Evolutionary conservation across 192 early-diverging fungal species (phyloP).

Genomic region (Podila verticillata): DNA sequence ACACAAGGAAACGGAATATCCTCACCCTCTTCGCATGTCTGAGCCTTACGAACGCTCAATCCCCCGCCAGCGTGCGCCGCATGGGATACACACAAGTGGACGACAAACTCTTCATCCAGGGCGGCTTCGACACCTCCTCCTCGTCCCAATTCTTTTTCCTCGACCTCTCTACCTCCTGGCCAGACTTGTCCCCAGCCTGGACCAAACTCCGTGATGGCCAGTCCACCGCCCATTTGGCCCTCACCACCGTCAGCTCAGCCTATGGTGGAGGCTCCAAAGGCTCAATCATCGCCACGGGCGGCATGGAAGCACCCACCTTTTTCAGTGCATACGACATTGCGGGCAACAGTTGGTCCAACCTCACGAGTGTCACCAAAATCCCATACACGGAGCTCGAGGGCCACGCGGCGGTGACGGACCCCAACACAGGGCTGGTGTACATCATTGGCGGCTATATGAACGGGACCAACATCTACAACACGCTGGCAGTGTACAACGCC

Average conservation of each 20-base stretch:
- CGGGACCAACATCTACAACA: slow-evolving; percentile 6
- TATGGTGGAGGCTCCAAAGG: slow-evolving; percentile 19
- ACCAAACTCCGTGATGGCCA: slow-evolving; percentile 15
- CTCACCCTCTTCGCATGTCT: not conserved
- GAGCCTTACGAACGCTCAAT: slow-evolving; percentile 5
- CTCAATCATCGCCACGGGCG: slow-evolving; percentile 26
- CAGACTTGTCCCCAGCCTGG: slow-evolving; percentile 10
- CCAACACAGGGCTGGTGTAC: slow-evolving; percentile 35
- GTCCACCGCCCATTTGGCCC: slow-evolving; percentile 16
- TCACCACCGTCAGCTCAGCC: slow-evolving; percentile 17
- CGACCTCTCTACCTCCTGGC: slow-evolving; percentile 39
- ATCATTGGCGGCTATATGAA: slow-evolving; percentile 24
- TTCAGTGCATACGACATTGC: slow-evolving; percentile 16
- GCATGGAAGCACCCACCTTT: slow-evolving; percentile 1
- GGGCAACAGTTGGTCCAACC: not conserved
- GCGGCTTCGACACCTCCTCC: slow-evolving; percentile 19
- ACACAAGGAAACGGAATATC: not conserved
- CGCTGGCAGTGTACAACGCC: slow-evolving; percentile 25
- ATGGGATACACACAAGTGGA: slow-evolving; percentile 30
- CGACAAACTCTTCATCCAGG: slow-evolving; percentile 40
- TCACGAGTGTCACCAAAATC: not conserved
- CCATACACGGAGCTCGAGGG: slow-evolving; percentile 30
- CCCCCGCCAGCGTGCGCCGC: slow-evolving; percentile 15
- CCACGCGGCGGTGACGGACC: slow-evolving; percentile 34
- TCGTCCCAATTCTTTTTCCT: slow-evolving; percentile 23